Conservation (phyloP, 2,329 filamentous ascomycete species). For the Rhinocladiella mackenziei region DNA sequence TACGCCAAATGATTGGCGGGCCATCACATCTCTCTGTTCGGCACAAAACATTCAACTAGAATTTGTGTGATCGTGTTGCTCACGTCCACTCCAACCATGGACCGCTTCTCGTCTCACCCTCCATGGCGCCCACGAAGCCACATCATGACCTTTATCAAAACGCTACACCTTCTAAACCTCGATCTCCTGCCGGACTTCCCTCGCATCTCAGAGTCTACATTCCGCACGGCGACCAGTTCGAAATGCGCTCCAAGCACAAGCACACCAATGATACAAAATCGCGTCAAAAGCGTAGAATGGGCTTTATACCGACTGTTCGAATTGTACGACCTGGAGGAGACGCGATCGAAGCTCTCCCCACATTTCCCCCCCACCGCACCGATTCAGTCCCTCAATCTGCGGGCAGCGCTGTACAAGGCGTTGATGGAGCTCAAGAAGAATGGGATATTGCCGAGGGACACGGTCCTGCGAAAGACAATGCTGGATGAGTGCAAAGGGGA, state of each 20-base stretch:
- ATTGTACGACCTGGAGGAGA: slow-evolving; percentile 74
- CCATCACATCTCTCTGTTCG: no score
- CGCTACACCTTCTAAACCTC: slow-evolving; percentile 76
- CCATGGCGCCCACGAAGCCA: slow-evolving; percentile 48
- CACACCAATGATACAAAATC: no score
- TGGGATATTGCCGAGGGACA: slow-evolving; percentile 73
- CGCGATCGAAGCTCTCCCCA: slow-evolving; percentile 76
- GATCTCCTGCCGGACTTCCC: slow-evolving; percentile 78
- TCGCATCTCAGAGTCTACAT: slow-evolving; percentile 63
- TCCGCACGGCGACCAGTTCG: no score
- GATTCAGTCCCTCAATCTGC: slow-evolving; percentile 83
- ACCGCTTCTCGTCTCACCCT: no score
- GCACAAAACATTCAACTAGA: no score
- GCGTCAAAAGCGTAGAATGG: slow-evolving; percentile 84
- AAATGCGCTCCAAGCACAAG: no score
- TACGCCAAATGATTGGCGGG: no score
- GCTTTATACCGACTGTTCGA: slow-evolving; percentile 80
- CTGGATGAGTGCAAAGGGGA: slow-evolving; percentile 94
- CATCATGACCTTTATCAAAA: slow-evolving; percentile 70
- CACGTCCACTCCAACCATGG: no score
- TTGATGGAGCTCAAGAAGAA: slow-evolving; percentile 85
- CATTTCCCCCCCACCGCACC: slow-evolving; percentile 90
- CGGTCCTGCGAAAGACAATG: slow-evolving; percentile 85
- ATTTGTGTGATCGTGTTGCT: no score
- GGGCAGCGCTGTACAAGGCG: slow-evolving; percentile 73